Percentiles rank a stretch among this genome's conserved stretches.
phyloP scores from a whole-genome alignment of 2,329 filamentous ascomycete genomes.

The Pseudogymnoascus sp. region DNA sequence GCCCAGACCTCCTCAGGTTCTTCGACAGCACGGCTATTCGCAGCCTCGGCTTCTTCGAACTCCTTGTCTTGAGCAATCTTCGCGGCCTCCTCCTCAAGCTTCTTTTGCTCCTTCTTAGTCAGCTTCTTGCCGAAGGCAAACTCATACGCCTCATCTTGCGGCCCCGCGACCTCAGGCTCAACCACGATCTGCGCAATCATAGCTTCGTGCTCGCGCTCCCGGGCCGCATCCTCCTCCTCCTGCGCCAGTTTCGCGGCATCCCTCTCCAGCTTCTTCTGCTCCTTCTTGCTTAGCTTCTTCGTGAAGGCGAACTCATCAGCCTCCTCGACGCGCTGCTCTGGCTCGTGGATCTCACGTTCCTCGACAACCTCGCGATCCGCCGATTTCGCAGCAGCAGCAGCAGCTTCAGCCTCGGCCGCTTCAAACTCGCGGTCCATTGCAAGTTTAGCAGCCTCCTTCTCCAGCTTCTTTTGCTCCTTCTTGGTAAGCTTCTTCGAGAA shows the following conservation, averaged over 20 bases:
- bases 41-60: neutral
- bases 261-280: constrained; percentile 17
- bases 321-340: constrained; percentile 12
- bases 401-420: neutral
- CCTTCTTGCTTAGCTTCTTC: constrained; percentile 18
- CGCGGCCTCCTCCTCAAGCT: constrained; percentile 17
- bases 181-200: constrained; percentile 16
- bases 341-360: neutral
- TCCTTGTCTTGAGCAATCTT: neutral
- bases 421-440: constrained; percentile 20
- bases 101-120: constrained; percentile 12
- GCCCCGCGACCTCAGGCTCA: constrained; percentile 20
- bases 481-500: constrained; percentile 28
- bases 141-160: constrained; percentile 12
- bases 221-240: constrained; percentile 4
- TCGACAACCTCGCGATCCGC: neutral
- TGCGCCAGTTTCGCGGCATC: constrained; percentile 2
- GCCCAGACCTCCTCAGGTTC: neutral
- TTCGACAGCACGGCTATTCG: neutral
- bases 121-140: constrained; percentile 18
- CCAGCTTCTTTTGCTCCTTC: constrained; percentile 38
- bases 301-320: constrained; percentile 10
- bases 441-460: constrained; percentile 32
- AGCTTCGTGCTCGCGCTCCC: constrained; percentile 13
- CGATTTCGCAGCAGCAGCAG: neutral